These are phyloP conservation scores for Annona squamosa DNA, from an alignment of 164 flowering plant species.

Conservation along the genomic window DNA sequence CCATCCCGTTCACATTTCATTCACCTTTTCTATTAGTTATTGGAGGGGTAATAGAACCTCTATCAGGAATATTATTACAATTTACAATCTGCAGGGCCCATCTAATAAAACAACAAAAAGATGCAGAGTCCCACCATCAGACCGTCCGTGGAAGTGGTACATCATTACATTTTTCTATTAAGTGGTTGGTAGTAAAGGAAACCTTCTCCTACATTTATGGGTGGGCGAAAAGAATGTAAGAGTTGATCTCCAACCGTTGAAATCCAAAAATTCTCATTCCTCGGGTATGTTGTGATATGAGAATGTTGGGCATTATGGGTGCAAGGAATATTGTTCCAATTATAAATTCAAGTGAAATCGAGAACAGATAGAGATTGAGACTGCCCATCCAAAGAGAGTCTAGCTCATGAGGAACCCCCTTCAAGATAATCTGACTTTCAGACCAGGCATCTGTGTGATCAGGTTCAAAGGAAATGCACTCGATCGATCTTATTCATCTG, in stretches of 20 bases:
- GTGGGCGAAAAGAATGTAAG: not conserved
- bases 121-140: not conserved
- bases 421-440: too few species aligned
- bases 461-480: not conserved
- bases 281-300: not conserved
- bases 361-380: too few species aligned
- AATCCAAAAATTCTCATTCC: not conserved
- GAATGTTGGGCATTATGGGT: not conserved
- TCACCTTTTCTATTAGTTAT: too few species aligned
- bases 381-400: too few species aligned
- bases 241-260: not conserved
- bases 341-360: too few species aligned
- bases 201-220: not conserved
- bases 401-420: too few species aligned
- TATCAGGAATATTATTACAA: too few species aligned
- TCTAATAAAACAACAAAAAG: not conserved
- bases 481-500: not conserved
- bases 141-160: not conserved
- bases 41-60: too few species aligned
- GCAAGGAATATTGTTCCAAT: not conserved
- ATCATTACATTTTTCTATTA: not conserved
- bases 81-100: not conserved
- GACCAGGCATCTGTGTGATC: too few species aligned
- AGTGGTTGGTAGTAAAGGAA: not conserved
- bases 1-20: too few species aligned